Conservation (phyloP, 2,329 filamentous ascomycete species). For the Monosporascus sp. region DNA sequence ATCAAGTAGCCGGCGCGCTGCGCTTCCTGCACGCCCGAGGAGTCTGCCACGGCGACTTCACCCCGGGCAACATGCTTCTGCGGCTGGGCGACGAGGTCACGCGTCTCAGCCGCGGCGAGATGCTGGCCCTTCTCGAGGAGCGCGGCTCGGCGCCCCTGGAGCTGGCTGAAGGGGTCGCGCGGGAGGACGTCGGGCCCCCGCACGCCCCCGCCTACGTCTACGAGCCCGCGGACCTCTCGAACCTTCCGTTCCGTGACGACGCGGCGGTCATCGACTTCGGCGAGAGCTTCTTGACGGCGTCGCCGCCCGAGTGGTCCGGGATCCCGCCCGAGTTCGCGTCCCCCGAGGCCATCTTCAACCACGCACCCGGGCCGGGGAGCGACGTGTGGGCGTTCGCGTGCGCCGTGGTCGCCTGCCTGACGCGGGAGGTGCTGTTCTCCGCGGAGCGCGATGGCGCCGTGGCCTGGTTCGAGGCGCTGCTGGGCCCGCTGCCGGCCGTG, state of each 20-base stretch:
- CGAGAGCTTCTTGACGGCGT: background rate
- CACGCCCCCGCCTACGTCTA: background rate
- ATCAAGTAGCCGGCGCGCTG: background rate
- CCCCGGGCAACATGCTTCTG: background rate
- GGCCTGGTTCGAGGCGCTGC: background rate
- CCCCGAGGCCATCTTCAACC: background rate
- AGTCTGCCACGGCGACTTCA: slow-evolving; percentile 5
- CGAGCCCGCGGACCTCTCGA: background rate
- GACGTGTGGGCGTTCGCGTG: slow-evolving; percentile 3
- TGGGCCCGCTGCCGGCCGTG: background rate
- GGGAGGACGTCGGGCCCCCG: no score
- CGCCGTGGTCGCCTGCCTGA: background rate
- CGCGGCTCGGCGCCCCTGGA: background rate
- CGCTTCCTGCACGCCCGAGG: slow-evolving; percentile 1
- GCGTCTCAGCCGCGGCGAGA: background rate
- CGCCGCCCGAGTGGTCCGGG: background rate
- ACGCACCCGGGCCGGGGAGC: background rate
- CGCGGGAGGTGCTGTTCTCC: background rate
- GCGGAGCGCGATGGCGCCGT: background rate
- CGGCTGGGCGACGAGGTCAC: background rate
- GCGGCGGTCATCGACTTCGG: slow-evolving; percentile 2
- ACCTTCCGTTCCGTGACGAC: background rate
- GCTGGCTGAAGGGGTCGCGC: no score
- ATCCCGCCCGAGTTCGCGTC: slow-evolving; percentile 1
- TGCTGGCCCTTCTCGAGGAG: background rate